A percentile compares a stretch with the other conserved stretches of the same genome.
Conservation (phyloP, 2,329 filamentous ascomycete species). For the Verticillium nubilum region DNA sequence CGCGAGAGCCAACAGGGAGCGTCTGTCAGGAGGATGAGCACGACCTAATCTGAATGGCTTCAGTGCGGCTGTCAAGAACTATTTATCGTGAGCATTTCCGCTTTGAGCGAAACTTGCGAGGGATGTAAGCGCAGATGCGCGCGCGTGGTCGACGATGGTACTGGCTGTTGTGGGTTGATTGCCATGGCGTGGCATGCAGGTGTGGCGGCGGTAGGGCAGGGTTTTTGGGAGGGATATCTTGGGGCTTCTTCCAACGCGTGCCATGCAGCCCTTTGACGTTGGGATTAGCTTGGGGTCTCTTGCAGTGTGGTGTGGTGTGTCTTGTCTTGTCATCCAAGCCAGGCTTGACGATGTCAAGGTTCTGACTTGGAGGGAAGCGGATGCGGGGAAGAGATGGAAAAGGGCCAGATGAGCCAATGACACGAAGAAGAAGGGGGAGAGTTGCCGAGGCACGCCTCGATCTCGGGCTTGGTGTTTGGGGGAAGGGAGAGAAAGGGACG, state of each 20-base stretch:
- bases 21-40: background rate
- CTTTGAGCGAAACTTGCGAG: background rate
- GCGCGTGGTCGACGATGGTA: background rate
- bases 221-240: background rate
- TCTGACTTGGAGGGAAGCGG: background rate
- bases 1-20: background rate
- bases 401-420: conserved; percentile 2
- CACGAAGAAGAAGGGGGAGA: background rate
- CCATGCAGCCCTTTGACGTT: background rate
- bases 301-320: background rate
- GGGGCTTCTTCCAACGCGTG: background rate
- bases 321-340: background rate
- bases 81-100: background rate
- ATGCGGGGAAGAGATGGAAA: background rate
- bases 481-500: background rate
- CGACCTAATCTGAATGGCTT: background rate
- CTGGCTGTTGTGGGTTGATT: background rate
- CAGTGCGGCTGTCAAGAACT: background rate
- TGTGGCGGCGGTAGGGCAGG: background rate
- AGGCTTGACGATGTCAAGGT: background rate
- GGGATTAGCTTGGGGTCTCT: background rate
- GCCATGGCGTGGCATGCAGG: background rate
- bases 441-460: conserved; percentile 6
- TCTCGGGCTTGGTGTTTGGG: background rate
- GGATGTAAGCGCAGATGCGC: background rate